A percentile compares a stretch with the other conserved stretches of the same genome.
Conservation (phyloP, 1,284 basidiomycete species). For the Gastroboletus turbinatus region DNA sequence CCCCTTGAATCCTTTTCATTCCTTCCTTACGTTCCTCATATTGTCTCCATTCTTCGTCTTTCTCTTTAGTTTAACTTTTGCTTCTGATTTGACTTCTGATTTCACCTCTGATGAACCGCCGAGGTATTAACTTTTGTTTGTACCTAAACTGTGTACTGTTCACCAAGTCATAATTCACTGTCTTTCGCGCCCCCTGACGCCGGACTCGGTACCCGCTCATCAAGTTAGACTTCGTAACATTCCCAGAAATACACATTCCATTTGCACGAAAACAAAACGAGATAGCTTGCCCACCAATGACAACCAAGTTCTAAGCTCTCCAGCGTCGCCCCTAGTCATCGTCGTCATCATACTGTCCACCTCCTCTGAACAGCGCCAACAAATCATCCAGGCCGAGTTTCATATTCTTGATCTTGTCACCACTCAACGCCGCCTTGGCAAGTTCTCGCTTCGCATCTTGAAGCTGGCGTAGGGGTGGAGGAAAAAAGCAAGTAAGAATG, state of each 20-base stretch:
- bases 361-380: constrained; percentile 70
- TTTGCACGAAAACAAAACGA: neutral
- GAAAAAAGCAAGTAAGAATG: neutral
- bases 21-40: too few species aligned
- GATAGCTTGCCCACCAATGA: neutral
- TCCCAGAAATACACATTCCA: neutral
- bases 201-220: neutral
- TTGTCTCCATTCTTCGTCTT: neutral
- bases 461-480: constrained; percentile 41
- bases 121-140: too few species aligned
- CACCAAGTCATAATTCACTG: neutral
- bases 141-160: too few species aligned
- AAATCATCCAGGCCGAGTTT: constrained; percentile 84
- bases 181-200: neutral
- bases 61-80: too few species aligned
- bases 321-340: constrained; percentile 14
- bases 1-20: too few species aligned
- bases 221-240: neutral
- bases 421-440: constrained; percentile 82
- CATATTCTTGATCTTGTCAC: constrained; percentile 84
- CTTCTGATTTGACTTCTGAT: too few species aligned
- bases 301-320: neutral
- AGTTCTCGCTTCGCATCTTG: constrained; percentile 88
- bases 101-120: too few species aligned
- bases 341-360: constrained; percentile 54